Evolutionary conservation across 345 rosid genomes (phyloP), one percentile per base, ranked within the genome.

Genomic region (Moricandia moricandioides): DNA sequence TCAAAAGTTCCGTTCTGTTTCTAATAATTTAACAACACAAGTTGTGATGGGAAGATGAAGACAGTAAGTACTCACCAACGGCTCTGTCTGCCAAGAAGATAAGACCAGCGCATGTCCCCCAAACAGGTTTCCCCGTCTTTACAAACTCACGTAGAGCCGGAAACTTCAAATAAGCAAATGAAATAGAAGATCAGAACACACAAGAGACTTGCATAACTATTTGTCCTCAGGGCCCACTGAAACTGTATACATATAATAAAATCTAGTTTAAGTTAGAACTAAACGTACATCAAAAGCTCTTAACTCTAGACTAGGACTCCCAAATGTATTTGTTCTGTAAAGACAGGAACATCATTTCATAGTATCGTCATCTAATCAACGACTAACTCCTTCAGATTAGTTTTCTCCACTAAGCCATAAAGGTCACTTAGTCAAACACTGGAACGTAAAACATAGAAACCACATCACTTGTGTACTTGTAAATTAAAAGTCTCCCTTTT

Each of bases 71-170:
- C 89, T 75, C 70, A 94, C 98, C 97, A 82, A 76, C 76, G 0
- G 93, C 96, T 71, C 86, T 87, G 79, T 91, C 79, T 13, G 97
- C 96, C 87, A 91, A 83, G 87, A 94, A 94, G 72, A 91, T 94
- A 65, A 95, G 98, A 77, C 98, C 98, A 0, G 99, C 99, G 43
- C 97, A 95, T 57, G 97, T 92, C 31, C 99, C 97, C 99, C 97
- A 95, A 47, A 95, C 97, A 56, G 97, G 96, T 78, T 90, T 95
- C 37, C 97, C 97, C 73, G 70, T 80, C 83, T 88, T 82, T 55
- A 92, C 99, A 83, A 92, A 92, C 69, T 86, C 92, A 6, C 91
- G 93, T 84, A 95, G 66, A 56, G 97, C 97, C 30, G 97, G 99
- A 37, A 95, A 95, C 99, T 95, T 83, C 69, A 55, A 71, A 39